These are phyloP conservation scores for Penicillium capsulatum DNA, from an alignment of 2,329 filamentous ascomycete species.

Conservation along the genomic window DNA sequence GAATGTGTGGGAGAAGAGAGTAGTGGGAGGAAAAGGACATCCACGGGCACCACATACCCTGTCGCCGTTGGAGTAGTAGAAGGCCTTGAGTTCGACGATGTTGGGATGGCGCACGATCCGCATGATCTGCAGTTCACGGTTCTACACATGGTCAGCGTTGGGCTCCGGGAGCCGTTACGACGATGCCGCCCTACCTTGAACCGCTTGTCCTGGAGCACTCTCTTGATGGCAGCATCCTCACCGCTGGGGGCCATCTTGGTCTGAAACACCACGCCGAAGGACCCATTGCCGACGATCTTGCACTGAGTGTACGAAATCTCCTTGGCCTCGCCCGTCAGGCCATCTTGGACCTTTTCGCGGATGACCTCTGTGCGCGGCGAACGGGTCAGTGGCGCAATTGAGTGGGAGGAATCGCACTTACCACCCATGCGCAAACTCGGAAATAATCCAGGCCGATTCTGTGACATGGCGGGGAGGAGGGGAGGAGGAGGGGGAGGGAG, in stretches of 20 bases:
- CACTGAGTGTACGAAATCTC: slow-evolving; percentile 98
- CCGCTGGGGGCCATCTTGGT: slow-evolving; percentile 97
- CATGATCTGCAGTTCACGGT: slow-evolving; percentile 99
- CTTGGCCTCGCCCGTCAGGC: slow-evolving; percentile 90
- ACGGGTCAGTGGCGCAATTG: slow-evolving; percentile 21
- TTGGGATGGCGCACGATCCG: slow-evolving; percentile 98
- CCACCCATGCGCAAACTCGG: slow-evolving; percentile 91
- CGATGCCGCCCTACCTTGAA: slow-evolving; percentile 71
- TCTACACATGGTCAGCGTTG: slow-evolving; percentile 57
- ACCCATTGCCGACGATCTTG: slow-evolving; percentile 99
- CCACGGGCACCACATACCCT: too few relatives aligned
- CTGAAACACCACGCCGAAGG: slow-evolving; percentile 97
- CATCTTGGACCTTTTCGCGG: slow-evolving; percentile 98
- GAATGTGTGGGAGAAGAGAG: neutral
- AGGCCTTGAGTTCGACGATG: slow-evolving; percentile 97
- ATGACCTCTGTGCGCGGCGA: slow-evolving; percentile 72
- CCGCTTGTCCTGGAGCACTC: slow-evolving; percentile 96
- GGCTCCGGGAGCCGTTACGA: slow-evolving; percentile 1
- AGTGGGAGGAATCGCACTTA: slow-evolving; percentile 49
- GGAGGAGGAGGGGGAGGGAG: slow-evolving; percentile 43
- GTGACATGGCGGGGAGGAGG: slow-evolving; percentile 64
- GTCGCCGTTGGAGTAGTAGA: slow-evolving; percentile 99
- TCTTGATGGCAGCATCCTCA: slow-evolving; percentile 98
- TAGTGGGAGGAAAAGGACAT: too few relatives aligned
- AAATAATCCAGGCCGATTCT: slow-evolving; percentile 88